Base-by-base conservation (phyloP, 1,139 yeast species). In the Scheffersomyces titani region DNA sequence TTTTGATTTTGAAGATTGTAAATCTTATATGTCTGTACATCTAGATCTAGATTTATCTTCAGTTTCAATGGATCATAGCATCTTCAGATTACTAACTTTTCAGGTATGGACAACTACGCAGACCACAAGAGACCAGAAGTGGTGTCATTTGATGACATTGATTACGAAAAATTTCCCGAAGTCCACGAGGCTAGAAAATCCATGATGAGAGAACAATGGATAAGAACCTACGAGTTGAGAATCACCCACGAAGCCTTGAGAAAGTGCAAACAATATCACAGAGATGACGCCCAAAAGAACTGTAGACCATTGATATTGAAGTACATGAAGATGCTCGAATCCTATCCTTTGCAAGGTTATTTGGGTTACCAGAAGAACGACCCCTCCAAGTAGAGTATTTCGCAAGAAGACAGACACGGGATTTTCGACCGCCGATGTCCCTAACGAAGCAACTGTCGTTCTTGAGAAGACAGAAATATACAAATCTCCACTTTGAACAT, bases 341-440 rank as follows among this genome's bases (percentile, higher is more conserved):
- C 80, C 53, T 83, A 88, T 66, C 84, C 87, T 63, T 81, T 88
- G 60, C 82, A 85, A 65, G 96, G 96, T 51, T 89, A 82, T 74
- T 77, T 88, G 72, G 93, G 92, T 20, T 90, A 90, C 78, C 96
- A 90, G 75, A 88, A 90, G 83, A 89, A 89, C 75, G 96, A 90
- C 72, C 93, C 93, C 54, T 80, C 90, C 54, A 88, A 89, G 78
- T 89, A 78, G 73, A 30, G 24, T 13, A 20, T 44, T 19, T 19
- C 51, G 19, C 50, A n/a, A 19, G 50, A 44, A 13, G 49, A 30
- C 2, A 30, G 13, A 11, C 40, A 30, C 40, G 30, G 11, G 7
- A 24, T 24, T 24, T 24, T 24, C 7, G 16, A 9, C 4, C 16
- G 40, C 16, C 13, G 16, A 11, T 30, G 40, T 30, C 40, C 13